Conservation (phyloP, 768 basidiomycete species). For the Psilocybe subaeruginosa region DNA sequence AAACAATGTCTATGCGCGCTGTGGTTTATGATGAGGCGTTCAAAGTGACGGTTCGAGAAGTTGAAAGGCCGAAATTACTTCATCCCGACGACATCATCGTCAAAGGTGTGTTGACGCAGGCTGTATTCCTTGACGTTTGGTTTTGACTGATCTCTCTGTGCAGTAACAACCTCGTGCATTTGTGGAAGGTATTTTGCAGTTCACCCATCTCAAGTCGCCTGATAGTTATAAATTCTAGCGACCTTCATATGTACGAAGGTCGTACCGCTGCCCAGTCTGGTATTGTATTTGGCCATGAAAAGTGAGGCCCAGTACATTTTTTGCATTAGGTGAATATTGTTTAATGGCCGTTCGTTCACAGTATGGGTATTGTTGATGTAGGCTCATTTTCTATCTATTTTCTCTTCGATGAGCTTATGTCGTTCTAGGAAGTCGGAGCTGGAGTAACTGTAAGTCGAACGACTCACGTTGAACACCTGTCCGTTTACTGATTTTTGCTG, state of each 20-base stretch:
- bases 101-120: slow-evolving; percentile 31
- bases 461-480: not conserved
- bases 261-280: slow-evolving; percentile 52
- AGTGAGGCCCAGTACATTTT: slow-evolving; percentile 29
- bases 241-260: slow-evolving; percentile 61
- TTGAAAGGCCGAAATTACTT: slow-evolving; percentile 47
- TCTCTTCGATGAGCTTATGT: not conserved
- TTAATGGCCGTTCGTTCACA: slow-evolving; percentile 8
- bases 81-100: slow-evolving; percentile 60
- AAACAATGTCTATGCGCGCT: slow-evolving; percentile 42
- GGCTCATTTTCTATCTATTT: not conserved
- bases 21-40: slow-evolving; percentile 59
- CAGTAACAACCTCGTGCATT: slow-evolving; percentile 55
- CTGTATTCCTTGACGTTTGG: not conserved
- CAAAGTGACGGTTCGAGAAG: slow-evolving; percentile 46
- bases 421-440: slow-evolving; percentile 42
- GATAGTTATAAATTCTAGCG: slow-evolving; percentile 28
- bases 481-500: not conserved
- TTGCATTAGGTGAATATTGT: not conserved
- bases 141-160: not conserved
- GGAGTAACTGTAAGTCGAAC: slow-evolving; percentile 41
- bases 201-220: not conserved
- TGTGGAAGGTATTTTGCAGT: slow-evolving; percentile 43
- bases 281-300: slow-evolving; percentile 58
- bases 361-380: slow-evolving; percentile 55